A percentile compares a stretch with the other conserved stretches of the same genome.
Conservation (phyloP, 2,329 filamentous ascomycete species). For the Pseudocercospora ulei region DNA sequence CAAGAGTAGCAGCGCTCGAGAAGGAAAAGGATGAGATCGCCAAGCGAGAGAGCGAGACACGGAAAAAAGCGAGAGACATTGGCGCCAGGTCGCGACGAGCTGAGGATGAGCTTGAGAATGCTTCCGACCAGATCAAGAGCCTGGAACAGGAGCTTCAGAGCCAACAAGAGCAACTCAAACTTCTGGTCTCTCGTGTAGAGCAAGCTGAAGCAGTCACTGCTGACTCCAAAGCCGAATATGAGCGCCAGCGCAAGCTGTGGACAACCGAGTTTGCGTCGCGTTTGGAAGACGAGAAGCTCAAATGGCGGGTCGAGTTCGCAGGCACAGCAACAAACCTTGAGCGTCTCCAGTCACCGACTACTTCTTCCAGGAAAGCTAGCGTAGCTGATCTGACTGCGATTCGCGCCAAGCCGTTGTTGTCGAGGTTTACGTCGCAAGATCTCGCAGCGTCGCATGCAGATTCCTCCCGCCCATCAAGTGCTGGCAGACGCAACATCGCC, state of each 20-base stretch:
- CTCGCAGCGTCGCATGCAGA: constrained; percentile 23
- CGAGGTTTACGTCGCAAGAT: constrained; percentile 29
- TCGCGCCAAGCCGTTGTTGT: constrained; percentile 27
- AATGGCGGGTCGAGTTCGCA: constrained; percentile 44
- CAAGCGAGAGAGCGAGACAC: constrained; percentile 73
- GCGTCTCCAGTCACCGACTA: constrained; percentile 35
- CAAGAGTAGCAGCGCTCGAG: constrained; percentile 67
- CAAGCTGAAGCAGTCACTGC: constrained; percentile 54
- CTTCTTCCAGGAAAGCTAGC: constrained; percentile 36
- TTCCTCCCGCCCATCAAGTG: constrained; percentile 29
- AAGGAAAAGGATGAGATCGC: constrained; percentile 82
- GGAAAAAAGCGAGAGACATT: constrained; percentile 80
- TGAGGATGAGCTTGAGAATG: constrained; percentile 73
- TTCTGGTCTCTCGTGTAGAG: constrained; percentile 55
- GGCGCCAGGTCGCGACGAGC: constrained; percentile 57
- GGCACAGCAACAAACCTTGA: constrained; percentile 26
- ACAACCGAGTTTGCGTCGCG: constrained; percentile 50
- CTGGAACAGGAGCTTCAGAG: constrained; percentile 55
- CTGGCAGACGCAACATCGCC: constrained; percentile 26
- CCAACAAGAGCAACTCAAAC: constrained; percentile 51
- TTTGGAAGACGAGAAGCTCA: constrained; percentile 55
- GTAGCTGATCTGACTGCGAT: constrained; percentile 14
- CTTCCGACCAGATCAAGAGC: constrained; percentile 53
- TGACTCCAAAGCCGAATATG: constrained; percentile 48
- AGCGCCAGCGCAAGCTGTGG: constrained; percentile 50